Conservation (phyloP, 2,329 filamentous ascomycete species). For the Fusarium virguliforme region DNA sequence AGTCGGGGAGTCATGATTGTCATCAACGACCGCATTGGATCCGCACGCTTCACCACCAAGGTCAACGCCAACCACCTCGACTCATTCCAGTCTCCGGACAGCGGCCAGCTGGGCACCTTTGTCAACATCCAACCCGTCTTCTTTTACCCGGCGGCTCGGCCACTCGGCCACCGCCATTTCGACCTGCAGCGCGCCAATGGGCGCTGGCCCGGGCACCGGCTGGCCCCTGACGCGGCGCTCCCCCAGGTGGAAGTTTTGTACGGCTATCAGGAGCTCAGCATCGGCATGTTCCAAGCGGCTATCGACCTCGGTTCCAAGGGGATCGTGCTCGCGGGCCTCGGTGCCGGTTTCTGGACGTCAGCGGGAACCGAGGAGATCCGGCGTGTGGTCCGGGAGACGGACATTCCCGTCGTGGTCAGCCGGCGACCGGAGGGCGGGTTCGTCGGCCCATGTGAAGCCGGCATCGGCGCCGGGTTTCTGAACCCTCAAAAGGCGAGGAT, state of each 20-base stretch:
- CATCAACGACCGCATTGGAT: constrained; percentile 74
- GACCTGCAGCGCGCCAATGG: constrained; percentile 51
- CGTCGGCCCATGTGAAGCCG: constrained; percentile 61
- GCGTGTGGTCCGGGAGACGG: constrained; percentile 61
- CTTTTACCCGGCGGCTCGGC: constrained; percentile 69
- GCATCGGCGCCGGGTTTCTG: constrained; percentile 66
- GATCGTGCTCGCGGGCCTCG: constrained; percentile 70
- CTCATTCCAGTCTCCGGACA: constrained; percentile 73
- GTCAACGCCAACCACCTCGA: constrained; percentile 75
- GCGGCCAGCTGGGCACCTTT: constrained; percentile 71
- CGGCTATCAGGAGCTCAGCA: constrained; percentile 68
- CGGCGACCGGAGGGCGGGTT: constrained; percentile 68
- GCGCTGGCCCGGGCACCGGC: constrained; percentile 29
- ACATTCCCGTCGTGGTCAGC: constrained; percentile 67
- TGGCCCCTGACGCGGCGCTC: constrained; percentile 54
- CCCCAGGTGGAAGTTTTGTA: constrained; percentile 72
- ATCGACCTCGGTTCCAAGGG: constrained; percentile 68
- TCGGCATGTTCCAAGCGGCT: constrained; percentile 64
- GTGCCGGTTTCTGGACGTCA: constrained; percentile 66
- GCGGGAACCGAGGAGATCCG: constrained; percentile 60
- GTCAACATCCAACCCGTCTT: constrained; percentile 73
- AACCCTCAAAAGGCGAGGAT: constrained; percentile 72
- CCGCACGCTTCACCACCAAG: constrained; percentile 73
- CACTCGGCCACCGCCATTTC: constrained; percentile 64
- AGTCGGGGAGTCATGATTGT: constrained; percentile 73